A percentile compares a stretch with the other conserved stretches of the same genome.
These are phyloP conservation scores for Mycena indigotica DNA, from an alignment of 768 basidiomycete species.

Conservation along the genomic window DNA sequence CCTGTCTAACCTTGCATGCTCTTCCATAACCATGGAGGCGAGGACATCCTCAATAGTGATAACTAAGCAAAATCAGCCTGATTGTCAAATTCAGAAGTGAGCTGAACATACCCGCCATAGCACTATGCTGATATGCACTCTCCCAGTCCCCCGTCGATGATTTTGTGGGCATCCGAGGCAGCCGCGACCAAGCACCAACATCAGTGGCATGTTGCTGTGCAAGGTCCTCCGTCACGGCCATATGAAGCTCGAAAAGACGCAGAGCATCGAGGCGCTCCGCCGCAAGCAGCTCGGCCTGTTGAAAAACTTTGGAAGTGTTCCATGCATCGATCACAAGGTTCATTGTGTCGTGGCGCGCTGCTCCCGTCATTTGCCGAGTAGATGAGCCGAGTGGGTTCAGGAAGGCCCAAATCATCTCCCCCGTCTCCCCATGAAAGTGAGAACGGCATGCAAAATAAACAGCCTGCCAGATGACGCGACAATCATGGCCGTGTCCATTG, in stretches of 20 bases:
- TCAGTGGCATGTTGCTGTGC: conserved; percentile 8
- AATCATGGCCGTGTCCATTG: conserved; percentile 8
- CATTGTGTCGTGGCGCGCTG: conserved; percentile 6
- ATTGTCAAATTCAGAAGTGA: background rate
- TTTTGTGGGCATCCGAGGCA: background rate
- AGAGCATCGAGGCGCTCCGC: conserved; percentile 5
- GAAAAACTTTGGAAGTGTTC: conserved; percentile 2
- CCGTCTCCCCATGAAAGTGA: conserved; percentile 16
- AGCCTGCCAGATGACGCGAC: conserved; percentile 6
- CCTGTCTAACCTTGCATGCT: background rate
- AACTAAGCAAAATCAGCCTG: background rate
- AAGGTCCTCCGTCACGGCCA: conserved; percentile 12
- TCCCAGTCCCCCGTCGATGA: background rate
- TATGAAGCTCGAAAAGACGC: conserved; percentile 15
- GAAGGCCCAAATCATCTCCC: conserved; percentile 10
- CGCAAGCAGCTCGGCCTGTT: conserved; percentile 5
- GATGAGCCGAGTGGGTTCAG: conserved; percentile 8
- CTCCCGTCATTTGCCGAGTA: conserved; percentile 12
- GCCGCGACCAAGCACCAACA: conserved; percentile 4
- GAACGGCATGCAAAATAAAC: conserved; percentile 10
- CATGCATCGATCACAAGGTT: conserved; percentile 10
- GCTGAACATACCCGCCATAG: background rate
- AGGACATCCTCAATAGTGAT: conserved; percentile 7
- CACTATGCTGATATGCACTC: conserved; percentile 10
- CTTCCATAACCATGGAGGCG: conserved; percentile 1